A percentile compares a stretch with the other conserved stretches of the same genome.
These are phyloP conservation scores for Cucumis melo DNA, from an alignment of 306 rosid species.

Conservation along the genomic window DNA sequence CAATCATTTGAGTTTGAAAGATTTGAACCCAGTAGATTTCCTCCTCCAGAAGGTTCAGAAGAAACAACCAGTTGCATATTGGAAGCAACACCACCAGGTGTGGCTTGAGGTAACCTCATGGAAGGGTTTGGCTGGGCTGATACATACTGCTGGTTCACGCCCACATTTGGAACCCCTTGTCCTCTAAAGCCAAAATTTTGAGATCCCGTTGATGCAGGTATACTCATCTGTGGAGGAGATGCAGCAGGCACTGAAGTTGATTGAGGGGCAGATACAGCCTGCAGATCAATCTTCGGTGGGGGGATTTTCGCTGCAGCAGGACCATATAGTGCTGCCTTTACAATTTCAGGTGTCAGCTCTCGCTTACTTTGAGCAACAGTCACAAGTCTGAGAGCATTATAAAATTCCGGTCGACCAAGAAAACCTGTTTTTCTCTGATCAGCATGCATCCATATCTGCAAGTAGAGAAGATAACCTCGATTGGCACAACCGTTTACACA, in stretches of 20 bases:
- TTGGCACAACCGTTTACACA: conserved; percentile 7
- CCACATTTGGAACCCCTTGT: conserved; percentile 44
- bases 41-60: conserved; percentile 28
- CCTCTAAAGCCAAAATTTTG: conserved; percentile 59
- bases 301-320: conserved; percentile 94
- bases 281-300: conserved; percentile 63
- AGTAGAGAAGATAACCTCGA: conserved; percentile 5
- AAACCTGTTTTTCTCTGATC: conserved; percentile 83
- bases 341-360: conserved; percentile 75
- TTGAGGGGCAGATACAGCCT: conserved; percentile 33
- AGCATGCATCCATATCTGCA: conserved; percentile 86
- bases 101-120: conserved; percentile 50
- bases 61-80: conserved; percentile 41
- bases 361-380: conserved; percentile 97
- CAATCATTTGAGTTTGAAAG: conserved; percentile 45
- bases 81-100: conserved; percentile 28
- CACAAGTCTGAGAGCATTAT: conserved; percentile 79
- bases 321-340: conserved; percentile 73
- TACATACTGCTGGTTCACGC: conserved; percentile 35
- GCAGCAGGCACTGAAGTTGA: conserved; percentile 25
- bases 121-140: conserved; percentile 44
- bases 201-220: conserved; percentile 28
- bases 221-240: conserved; percentile 43
- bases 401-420: conserved; percentile 77
- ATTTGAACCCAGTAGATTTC: conserved; percentile 27